Conservation (phyloP, 2,329 filamentous ascomycete genomes). For the Paracoccidioides brasiliensis region DNA sequence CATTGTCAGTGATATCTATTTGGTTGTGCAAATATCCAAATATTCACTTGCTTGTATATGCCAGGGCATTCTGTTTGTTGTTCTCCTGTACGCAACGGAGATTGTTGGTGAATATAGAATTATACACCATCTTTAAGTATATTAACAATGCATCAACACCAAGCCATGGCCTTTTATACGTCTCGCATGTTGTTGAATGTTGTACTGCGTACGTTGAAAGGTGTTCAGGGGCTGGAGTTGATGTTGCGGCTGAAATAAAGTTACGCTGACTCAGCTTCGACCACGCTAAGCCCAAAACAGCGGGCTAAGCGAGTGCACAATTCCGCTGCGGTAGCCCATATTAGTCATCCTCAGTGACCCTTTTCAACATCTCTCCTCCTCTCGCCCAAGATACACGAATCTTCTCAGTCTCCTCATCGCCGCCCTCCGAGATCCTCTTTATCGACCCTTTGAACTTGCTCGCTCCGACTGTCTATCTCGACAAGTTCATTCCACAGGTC, state of each 20-base stretch:
- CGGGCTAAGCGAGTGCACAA: slow-evolving; percentile 28
- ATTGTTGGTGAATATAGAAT: neutral
- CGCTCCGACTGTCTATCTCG: slow-evolving; percentile 21
- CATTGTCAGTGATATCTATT: neutral
- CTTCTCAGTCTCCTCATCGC: neutral
- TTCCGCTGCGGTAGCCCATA: neutral
- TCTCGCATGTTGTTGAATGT: neutral
- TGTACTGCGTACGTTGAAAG: neutral
- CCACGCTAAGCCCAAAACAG: slow-evolving; percentile 14
- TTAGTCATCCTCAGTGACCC: neutral
- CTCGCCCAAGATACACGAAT: neutral
- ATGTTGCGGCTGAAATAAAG: slow-evolving; percentile 1
- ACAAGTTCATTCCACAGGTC: slow-evolving; percentile 23
- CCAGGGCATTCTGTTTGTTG: neutral
- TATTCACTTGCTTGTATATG: neutral
- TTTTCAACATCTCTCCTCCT: neutral
- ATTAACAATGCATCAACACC: no score
- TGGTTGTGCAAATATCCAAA: neutral
- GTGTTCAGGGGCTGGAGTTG: neutral
- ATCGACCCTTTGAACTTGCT: slow-evolving; percentile 9
- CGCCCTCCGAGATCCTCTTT: slow-evolving; percentile 7
- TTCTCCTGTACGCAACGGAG: neutral
- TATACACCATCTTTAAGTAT: neutral
- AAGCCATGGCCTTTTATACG: neutral
- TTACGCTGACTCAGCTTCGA: neutral